Evolutionary conservation across 208 protist species (phyloP).

Genomic region (Naegleria gruberi): DNA sequence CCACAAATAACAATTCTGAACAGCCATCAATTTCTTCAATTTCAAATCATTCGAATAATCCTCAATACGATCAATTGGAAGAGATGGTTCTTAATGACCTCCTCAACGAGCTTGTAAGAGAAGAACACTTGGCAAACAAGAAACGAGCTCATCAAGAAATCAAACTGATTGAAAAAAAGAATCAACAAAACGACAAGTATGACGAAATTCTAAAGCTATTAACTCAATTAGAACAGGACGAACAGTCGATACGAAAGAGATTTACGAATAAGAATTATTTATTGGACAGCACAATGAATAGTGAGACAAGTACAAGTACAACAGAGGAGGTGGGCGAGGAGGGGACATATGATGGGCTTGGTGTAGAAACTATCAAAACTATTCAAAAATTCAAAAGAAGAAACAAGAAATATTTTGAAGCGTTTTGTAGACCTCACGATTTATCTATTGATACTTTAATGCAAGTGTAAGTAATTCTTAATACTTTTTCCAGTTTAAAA

Average conservation of each 20-base stretch:
- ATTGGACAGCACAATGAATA: too few relatives aligned
- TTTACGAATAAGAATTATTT: background rate
- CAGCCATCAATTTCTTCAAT: background rate
- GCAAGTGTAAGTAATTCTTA: background rate
- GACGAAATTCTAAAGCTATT: background rate
- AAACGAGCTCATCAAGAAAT: background rate
- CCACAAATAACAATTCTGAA: background rate
- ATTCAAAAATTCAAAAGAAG: background rate
- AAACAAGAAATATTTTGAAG: background rate
- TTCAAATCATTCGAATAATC: background rate
- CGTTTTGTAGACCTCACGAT: background rate
- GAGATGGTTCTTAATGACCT: background rate
- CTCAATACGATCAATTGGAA: background rate
- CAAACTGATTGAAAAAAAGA: background rate
- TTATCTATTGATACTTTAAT: background rate
- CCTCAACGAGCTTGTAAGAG: background rate
- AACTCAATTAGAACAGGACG: background rate
- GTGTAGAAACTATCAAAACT: too few relatives aligned
- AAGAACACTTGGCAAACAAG: background rate
- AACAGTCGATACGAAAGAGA: background rate
- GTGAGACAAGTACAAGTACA: too few relatives aligned
- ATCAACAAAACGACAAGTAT: background rate
- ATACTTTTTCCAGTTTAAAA: background rate
- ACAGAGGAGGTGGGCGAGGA: background rate
- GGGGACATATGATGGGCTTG: too few relatives aligned